Evolutionary conservation across 306 rosid species (phyloP).

Genomic region (Albizia julibrissin): DNA sequence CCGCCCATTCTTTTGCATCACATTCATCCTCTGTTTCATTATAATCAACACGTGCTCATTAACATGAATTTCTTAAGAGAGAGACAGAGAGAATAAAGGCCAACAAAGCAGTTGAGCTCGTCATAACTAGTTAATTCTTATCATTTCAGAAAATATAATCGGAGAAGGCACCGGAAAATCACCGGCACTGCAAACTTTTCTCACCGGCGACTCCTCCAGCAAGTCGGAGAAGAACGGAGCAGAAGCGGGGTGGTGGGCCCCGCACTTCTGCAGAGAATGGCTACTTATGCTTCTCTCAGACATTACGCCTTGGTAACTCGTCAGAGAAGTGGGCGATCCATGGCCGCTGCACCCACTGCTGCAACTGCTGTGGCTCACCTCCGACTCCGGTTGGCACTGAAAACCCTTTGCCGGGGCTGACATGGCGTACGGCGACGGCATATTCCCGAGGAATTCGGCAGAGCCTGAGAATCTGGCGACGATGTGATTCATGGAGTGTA

Average conservation of each 20-base stretch:
- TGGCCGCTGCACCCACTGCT: slow-evolving; percentile 69
- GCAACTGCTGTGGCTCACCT: slow-evolving; percentile 43
- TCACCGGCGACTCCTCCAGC: slow-evolving; percentile 39
- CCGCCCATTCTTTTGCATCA: slow-evolving; percentile 39
- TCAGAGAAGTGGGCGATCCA: slow-evolving; percentile 52
- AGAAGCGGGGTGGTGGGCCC: slow-evolving; percentile 49
- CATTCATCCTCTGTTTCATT: slow-evolving; percentile 50
- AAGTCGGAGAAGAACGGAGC: slow-evolving; percentile 39
- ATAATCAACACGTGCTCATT: not conserved
- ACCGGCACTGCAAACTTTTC: slow-evolving; percentile 71
- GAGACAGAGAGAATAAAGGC: not conserved
- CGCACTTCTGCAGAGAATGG: slow-evolving; percentile 52
- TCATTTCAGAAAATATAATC: not conserved
- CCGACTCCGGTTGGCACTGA: slow-evolving; percentile 22
- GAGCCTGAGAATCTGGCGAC: slow-evolving; percentile 38
- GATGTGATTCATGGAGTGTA: slow-evolving; percentile 47
- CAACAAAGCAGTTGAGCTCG: not conserved
- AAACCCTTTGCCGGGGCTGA: slow-evolving; percentile 17
- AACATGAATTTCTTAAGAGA: not conserved
- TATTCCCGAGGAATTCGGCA: slow-evolving; percentile 6
- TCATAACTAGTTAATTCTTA: not conserved
- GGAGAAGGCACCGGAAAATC: slow-evolving; percentile 57
- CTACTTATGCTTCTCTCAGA: slow-evolving; percentile 60
- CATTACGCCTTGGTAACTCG: not conserved
- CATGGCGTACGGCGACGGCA: not conserved